Evolutionary conservation across 176 grass and related monocot genomes (phyloP).

Genomic region (Poa pratensis): DNA sequence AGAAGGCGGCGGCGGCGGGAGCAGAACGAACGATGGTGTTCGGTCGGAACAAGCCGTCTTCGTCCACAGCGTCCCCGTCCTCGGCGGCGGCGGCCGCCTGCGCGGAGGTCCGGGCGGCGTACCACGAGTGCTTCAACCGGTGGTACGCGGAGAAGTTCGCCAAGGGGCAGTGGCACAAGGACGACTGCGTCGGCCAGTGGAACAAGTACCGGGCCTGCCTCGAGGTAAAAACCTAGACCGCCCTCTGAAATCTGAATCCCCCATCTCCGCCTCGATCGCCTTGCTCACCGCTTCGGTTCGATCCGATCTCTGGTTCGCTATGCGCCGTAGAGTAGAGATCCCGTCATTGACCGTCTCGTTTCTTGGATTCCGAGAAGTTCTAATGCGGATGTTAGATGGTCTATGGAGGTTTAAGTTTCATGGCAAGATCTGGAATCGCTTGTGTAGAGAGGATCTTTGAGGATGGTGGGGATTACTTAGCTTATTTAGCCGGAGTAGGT

Average conservation of each 20-base stretch:
- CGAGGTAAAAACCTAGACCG: slow-evolving; percentile 41
- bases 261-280: not conserved
- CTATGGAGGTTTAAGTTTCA: not conserved
- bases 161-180: slow-evolving; percentile 87
- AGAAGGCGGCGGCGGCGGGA: slow-evolving; percentile 9
- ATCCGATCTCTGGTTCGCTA: not conserved
- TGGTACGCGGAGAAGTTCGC: slow-evolving; percentile 98
- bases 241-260: not conserved
- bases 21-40: slow-evolving; percentile 51
- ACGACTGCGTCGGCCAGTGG: slow-evolving; percentile 79
- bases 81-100: slow-evolving; percentile 60
- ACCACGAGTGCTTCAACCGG: slow-evolving; percentile 96
- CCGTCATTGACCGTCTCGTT: not conserved
- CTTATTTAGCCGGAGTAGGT: not conserved
- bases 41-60: slow-evolving; percentile 45
- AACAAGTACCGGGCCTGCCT: slow-evolving; percentile 85
- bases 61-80: slow-evolving; percentile 37
- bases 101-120: slow-evolving; percentile 65
- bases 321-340: slow-evolving; percentile 16
- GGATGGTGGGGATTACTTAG: not conserved
- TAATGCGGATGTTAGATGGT: not conserved
- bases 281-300: not conserved
- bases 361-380: slow-evolving; percentile 19
- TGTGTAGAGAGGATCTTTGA: not conserved
- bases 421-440: not conserved